phyloP scores from a whole-genome alignment of 441 rosid genomes.

The Lepidium campestre region DNA sequence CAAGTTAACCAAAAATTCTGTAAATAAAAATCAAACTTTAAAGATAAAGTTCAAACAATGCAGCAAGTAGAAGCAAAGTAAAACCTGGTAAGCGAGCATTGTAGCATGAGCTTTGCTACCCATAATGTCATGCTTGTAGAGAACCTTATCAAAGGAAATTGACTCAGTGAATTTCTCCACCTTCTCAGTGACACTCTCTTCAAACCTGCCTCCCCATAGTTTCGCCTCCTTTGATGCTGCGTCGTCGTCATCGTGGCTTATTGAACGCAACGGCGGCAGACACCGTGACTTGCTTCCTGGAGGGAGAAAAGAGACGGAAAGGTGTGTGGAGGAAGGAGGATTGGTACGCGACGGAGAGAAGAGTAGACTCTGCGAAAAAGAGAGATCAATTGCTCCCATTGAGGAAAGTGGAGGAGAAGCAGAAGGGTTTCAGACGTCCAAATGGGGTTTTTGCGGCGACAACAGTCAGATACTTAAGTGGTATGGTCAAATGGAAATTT shows the following conservation, averaged over 20 bases:
- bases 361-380: constrained; percentile 9
- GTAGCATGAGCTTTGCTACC: constrained; percentile 95
- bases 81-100: constrained; percentile 87
- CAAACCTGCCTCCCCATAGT: constrained; percentile 96
- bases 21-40: background rate
- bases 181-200: constrained; percentile 69
- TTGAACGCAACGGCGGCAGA: constrained; percentile 32
- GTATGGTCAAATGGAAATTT: background rate
- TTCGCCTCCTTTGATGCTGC: constrained; percentile 56
- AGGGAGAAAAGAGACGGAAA: constrained; percentile 9
- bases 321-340: background rate
- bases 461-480: background rate
- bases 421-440: constrained; percentile 1
- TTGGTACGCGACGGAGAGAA: constrained; percentile 18
- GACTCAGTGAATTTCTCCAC: constrained; percentile 97
- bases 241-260: constrained; percentile 35
- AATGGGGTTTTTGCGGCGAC: constrained; percentile 8
- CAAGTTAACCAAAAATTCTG: background rate
- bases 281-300: constrained; percentile 24
- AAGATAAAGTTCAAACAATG: background rate
- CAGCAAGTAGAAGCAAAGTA: background rate
- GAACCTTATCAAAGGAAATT: constrained; percentile 74
- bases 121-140: constrained; percentile 82
- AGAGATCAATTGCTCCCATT: constrained; percentile 28
- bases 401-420: background rate